A percentile compares a stretch with the other conserved stretches of the same genome.
phyloP scores from a whole-genome alignment of 164 flowering plant species.

The Stephania japonica region DNA sequence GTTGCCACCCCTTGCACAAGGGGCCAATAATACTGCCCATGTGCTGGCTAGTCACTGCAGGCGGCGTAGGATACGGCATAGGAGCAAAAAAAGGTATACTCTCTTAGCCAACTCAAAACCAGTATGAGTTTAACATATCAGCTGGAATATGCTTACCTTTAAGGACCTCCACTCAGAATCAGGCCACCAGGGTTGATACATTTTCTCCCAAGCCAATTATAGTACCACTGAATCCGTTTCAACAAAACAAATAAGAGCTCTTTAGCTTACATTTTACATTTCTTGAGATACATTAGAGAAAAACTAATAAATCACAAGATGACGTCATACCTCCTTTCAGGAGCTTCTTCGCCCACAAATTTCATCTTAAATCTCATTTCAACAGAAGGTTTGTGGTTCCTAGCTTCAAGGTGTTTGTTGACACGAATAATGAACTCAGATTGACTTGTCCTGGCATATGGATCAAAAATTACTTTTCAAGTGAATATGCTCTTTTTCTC shows the following conservation, averaged over 20 bases:
- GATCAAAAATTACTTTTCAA: slow-evolving; percentile 73
- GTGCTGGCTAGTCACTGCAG: no score
- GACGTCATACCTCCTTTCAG: slow-evolving; percentile 88
- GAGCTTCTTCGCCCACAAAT: slow-evolving; percentile 96
- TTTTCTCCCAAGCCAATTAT: slow-evolving; percentile 75
- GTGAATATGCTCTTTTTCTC: slow-evolving; percentile 12
- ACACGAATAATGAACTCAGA: slow-evolving; percentile 56
- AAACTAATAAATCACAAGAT: slow-evolving; percentile 1
- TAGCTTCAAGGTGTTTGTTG: slow-evolving; percentile 83
- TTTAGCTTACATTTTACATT: not conserved
- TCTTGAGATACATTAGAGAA: not conserved
- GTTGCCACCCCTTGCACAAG: no score
- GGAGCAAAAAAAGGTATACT: not conserved
- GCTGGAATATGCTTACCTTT: slow-evolving; percentile 44
- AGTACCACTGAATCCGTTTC: slow-evolving; percentile 80
- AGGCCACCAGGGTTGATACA: slow-evolving; percentile 44
- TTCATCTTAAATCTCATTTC: slow-evolving; percentile 95
- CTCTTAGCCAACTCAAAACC: not conserved
- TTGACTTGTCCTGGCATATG: slow-evolving; percentile 81
- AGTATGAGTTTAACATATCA: not conserved
- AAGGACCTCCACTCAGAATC: slow-evolving; percentile 93
- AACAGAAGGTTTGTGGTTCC: slow-evolving; percentile 57
- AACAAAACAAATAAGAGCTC: not conserved
- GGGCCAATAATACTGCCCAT: no score
- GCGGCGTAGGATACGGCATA: no score